These are phyloP conservation scores for Isoetes engelmannii DNA, from an alignment of 83 land plant species.

Conservation along the genomic window DNA sequence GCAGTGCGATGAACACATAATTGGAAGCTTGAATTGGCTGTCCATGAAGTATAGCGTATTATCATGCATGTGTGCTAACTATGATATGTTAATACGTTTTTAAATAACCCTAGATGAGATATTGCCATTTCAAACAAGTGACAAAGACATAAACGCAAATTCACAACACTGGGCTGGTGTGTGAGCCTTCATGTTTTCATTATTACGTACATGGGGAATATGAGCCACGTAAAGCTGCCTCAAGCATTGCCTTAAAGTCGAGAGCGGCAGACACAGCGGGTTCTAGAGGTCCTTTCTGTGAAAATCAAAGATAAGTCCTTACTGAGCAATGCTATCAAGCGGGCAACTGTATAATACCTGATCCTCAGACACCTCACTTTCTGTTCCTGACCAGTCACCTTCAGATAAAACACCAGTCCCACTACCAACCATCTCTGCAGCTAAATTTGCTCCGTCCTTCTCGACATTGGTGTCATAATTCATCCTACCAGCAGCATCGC, in stretches of 20 bases:
- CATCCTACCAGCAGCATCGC: background rate
- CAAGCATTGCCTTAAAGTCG: constrained; percentile 58
- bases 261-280: constrained; percentile 53
- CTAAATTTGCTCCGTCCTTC: constrained; percentile 28
- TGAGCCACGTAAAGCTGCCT: constrained; percentile 50
- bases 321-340: background rate
- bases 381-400: constrained; percentile 29
- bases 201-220: constrained; percentile 39
- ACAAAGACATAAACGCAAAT: too few relatives aligned
- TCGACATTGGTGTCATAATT: constrained; percentile 23
- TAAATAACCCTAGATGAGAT: too few relatives aligned
- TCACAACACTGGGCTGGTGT: too few relatives aligned
- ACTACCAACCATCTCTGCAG: constrained; percentile 32
- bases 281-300: constrained; percentile 22
- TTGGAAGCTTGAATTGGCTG: too few relatives aligned
- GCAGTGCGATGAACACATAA: too few relatives aligned
- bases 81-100: too few relatives aligned
- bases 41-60: too few relatives aligned
- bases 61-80: too few relatives aligned
- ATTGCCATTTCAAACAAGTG: too few relatives aligned
- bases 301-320: background rate
- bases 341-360: constrained; percentile 4
- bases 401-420: constrained; percentile 18
- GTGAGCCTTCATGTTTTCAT: too few relatives aligned
- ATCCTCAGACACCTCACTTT: constrained; percentile 21